Evolutionary conservation across 2,329 filamentous ascomycete species (phyloP).

Genomic region (Fusarium tricinctum): DNA sequence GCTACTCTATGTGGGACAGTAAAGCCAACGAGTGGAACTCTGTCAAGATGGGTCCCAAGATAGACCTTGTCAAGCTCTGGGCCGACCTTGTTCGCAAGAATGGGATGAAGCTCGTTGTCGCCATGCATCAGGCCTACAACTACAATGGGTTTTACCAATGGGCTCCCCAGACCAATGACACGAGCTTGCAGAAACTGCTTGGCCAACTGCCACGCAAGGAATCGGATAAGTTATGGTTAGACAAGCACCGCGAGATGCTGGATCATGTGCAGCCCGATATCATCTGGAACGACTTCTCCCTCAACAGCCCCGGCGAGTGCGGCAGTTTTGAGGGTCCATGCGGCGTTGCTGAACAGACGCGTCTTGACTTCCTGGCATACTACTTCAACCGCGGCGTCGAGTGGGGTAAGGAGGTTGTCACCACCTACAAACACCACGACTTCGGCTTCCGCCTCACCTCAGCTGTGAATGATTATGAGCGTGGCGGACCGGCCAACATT

Average conservation of each 20-base stretch:
- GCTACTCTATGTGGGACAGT: constrained; percentile 31
- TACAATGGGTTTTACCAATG: constrained; percentile 25
- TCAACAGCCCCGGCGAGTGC: constrained; percentile 12
- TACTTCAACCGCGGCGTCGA: constrained; percentile 24
- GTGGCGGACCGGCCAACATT: constrained; percentile 15
- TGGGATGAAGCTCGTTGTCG: constrained; percentile 24
- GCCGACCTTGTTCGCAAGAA: constrained; percentile 15
- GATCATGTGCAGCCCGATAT: constrained; percentile 26
- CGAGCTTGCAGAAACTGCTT: constrained; percentile 6
- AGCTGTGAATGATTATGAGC: constrained; percentile 20
- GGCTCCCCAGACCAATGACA: constrained; percentile 19
- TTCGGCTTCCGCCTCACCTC: constrained; percentile 25
- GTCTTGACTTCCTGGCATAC: constrained; percentile 14
- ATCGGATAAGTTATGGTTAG: constrained; percentile 15
- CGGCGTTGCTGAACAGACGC: constrained; percentile 10
- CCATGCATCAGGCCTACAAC: constrained; percentile 34
- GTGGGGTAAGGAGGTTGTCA: constrained; percentile 20
- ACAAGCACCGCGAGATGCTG: constrained; percentile 25
- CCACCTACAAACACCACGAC: constrained; percentile 24
- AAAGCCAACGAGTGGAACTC: constrained; percentile 31
- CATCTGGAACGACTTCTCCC: constrained; percentile 27
- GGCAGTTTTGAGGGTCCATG: constrained; percentile 12
- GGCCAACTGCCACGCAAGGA: constrained; percentile 4
- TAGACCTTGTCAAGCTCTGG: constrained; percentile 23
- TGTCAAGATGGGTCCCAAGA: constrained; percentile 13